Evolutionary conservation across 2,329 filamentous ascomycete species (phyloP).

Genomic region (Cercospora sesami): DNA sequence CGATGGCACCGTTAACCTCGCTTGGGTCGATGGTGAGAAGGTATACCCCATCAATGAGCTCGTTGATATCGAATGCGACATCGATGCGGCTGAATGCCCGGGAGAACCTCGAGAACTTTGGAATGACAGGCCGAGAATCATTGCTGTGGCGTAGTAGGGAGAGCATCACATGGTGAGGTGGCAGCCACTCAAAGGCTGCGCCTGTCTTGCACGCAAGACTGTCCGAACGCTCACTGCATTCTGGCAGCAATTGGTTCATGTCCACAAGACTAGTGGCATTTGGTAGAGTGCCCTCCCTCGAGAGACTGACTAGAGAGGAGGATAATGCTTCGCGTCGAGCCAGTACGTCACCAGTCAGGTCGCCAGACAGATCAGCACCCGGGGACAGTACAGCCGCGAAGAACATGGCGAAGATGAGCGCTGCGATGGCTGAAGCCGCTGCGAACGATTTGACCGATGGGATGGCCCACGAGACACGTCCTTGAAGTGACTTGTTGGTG

Average conservation of each 20-base stretch:
- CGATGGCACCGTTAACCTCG: constrained; percentile 33
- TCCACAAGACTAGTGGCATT: constrained; percentile 28
- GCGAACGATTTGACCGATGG: neutral
- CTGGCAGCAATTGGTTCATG: constrained; percentile 34
- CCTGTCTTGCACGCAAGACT: neutral
- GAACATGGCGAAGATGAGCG: constrained; percentile 1
- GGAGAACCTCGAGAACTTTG: constrained; percentile 13
- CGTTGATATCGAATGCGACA: constrained; percentile 28
- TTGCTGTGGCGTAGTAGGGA: constrained; percentile 26
- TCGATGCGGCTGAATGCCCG: constrained; percentile 13
- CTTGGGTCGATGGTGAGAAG: constrained; percentile 29
- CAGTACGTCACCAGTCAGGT: constrained; percentile 5
- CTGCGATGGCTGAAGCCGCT: neutral
- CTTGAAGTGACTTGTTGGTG: neutral
- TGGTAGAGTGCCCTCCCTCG: constrained; percentile 12
- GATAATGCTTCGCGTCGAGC: constrained; percentile 27
- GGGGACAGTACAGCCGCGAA: neutral
- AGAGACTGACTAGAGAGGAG: constrained; percentile 22
- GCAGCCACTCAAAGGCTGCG: constrained; percentile 16
- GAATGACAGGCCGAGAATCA: constrained; percentile 7
- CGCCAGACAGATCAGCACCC: neutral
- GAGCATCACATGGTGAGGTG: constrained; percentile 34
- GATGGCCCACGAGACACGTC: neutral
- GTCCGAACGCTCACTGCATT: neutral
- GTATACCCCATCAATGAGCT: constrained; percentile 36